Conservation (phyloP, 768 basidiomycete genomes). For the Terana coerulea region DNA sequence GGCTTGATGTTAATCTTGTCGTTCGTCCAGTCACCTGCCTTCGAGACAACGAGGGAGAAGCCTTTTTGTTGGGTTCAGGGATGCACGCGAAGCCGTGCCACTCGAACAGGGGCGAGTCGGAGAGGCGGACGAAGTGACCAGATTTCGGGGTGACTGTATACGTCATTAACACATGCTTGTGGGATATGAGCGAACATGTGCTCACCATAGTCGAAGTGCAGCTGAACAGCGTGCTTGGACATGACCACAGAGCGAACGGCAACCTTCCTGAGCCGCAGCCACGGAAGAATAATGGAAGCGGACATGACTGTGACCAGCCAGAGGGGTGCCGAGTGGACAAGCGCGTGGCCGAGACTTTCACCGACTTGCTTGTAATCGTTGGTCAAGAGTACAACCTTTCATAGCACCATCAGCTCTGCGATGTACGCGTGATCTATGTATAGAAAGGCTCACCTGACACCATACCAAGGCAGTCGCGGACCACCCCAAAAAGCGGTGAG, state of each 20-base stretch:
- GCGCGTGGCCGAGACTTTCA: slow-evolving; percentile 38
- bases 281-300: slow-evolving; percentile 54
- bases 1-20: slow-evolving; percentile 47
- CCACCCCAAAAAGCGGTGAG: slow-evolving; percentile 59
- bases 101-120: slow-evolving; percentile 46
- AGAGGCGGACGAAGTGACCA: slow-evolving; percentile 33
- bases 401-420: slow-evolving; percentile 19
- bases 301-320: slow-evolving; percentile 56
- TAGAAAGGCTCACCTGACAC: slow-evolving; percentile 41
- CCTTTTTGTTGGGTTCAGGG: slow-evolving; percentile 33
- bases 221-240: slow-evolving; percentile 52
- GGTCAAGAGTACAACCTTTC: slow-evolving; percentile 45
- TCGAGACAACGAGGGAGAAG: slow-evolving; percentile 54
- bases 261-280: slow-evolving; percentile 55
- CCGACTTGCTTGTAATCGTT: slow-evolving; percentile 45
- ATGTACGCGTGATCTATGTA: background rate
- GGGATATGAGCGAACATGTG: too few relatives aligned
- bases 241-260: slow-evolving; percentile 49
- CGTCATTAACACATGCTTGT: slow-evolving; percentile 21
- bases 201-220: slow-evolving; percentile 58
- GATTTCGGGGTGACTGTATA: slow-evolving; percentile 27
- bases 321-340: slow-evolving; percentile 44
- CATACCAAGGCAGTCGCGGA: slow-evolving; percentile 48
- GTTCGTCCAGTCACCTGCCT: slow-evolving; percentile 58
- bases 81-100: slow-evolving; percentile 60